Conservation (phyloP, 257 asterid genomes). For the Solanum peruvianum region DNA sequence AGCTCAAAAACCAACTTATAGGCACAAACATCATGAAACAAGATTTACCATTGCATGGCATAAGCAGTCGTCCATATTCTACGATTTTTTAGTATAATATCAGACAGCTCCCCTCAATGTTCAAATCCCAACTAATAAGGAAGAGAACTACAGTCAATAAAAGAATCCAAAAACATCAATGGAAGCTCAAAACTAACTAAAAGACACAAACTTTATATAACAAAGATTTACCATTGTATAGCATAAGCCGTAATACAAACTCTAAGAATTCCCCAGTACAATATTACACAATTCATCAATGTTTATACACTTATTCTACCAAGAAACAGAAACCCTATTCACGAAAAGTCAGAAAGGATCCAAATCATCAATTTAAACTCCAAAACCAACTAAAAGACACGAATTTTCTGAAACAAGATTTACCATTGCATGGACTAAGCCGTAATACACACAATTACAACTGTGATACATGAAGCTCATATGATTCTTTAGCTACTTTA, state of each 20-base stretch:
- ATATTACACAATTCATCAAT: neutral
- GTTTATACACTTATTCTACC: neutral
- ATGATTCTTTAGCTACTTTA: neutral
- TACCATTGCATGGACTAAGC: neutral
- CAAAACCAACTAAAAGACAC: neutral
- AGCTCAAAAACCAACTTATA: neutral
- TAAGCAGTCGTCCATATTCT: neutral
- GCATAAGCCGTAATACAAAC: neutral
- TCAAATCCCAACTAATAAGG: neutral
- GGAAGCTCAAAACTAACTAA: neutral
- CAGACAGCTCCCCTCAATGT: neutral
- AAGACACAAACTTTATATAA: neutral
- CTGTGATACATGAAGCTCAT: neutral
- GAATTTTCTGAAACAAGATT: neutral
- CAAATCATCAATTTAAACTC: neutral
- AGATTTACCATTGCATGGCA: neutral
- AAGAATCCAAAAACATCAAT: neutral
- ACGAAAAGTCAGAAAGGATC: neutral
- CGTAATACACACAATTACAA: neutral
- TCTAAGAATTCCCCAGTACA: neutral
- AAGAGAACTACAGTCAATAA: neutral
- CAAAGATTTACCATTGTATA: neutral
- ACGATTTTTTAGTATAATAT: neutral
- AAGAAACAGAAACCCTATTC: neutral
- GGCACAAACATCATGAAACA: neutral